phyloP scores from a whole-genome alignment of 2,329 filamentous ascomycete genomes.

The Alternaria gansuensis region DNA sequence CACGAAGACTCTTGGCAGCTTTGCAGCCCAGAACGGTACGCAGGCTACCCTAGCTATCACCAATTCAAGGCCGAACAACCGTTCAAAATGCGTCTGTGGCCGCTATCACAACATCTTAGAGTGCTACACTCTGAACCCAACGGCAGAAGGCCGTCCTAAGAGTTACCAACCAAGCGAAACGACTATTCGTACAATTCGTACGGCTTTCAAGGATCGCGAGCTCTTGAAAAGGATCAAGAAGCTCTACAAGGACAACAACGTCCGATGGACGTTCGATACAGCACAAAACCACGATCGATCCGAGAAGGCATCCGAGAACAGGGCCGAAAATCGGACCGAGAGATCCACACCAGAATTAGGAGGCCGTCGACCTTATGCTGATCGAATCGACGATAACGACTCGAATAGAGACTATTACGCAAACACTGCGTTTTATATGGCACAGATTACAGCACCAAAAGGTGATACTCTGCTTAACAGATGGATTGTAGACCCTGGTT shows the following conservation, averaged over 20 bases:
- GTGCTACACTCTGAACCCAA: neutral
- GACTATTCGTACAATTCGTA: too few relatives aligned
- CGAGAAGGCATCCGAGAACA: too few relatives aligned
- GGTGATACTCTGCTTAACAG: neutral
- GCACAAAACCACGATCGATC: too few relatives aligned
- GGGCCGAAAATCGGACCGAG: too few relatives aligned
- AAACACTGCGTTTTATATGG: conserved; percentile 3
- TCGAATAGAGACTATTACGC: conserved; percentile 1
- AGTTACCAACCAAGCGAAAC: too few relatives aligned
- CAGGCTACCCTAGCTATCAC: neutral
- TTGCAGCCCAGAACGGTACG: neutral
- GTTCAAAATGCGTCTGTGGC: neutral
- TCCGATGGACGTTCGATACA: conserved; percentile 2
- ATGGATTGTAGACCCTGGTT: conserved; percentile 17
- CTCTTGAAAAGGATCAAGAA: conserved; percentile 3
- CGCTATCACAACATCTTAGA: neutral
- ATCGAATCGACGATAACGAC: neutral
- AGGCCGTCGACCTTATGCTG: neutral
- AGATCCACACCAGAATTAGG: neutral
- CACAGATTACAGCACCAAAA: neutral
- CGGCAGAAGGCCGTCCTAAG: neutral
- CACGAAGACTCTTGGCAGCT: neutral
- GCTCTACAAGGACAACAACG: neutral
- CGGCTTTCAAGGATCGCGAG: neutral
- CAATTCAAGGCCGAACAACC: neutral